Evolutionary conservation across 2,329 filamentous ascomycete genomes (phyloP), one percentile per base, ranked within the genome.

Genomic region (Trichoderma hamatum): DNA sequence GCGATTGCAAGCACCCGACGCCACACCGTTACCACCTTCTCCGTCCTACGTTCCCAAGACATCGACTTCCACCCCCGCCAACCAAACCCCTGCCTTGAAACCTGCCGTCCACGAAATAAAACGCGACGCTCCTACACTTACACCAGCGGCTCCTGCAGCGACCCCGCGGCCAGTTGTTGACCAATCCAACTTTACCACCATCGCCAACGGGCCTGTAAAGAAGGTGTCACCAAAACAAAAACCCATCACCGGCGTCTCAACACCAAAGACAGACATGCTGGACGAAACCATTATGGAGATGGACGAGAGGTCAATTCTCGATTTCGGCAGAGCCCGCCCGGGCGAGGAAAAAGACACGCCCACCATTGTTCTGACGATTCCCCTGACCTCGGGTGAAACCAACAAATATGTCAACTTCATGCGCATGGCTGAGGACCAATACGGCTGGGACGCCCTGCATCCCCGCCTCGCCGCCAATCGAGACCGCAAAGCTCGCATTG

Each of bases 341-440:
- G 88, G 87, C 34, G 85, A 88, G 59, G 88, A 91, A 72, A 78
- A 82, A 3, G 79, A 83, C 69, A 88, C 87, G 3, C 94, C 89
- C 51, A 97, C 89, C 5, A 97, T 99, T 71, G 87, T 96, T 65
- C 86, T 99, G 21, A 90, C 92, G 67, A 90, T 99, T 69, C 89
- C 92, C 0, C 85, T 99, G 49, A 88, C 90, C 69, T 72, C 74
- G 5, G 92, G 93, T 51, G 89, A 92, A 74, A 91, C 88, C 43
- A 97, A 97, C 78, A 93, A 95, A 73, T 95, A 96, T 71, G 89
- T 99, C 81, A 98, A 98, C 79, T 97, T 98, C 73, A 94, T 95
- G 75, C 92, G 93, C 55, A 85, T 98, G 80, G 96, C 96, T 13
- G 93, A 97, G 80, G 94, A 96, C 72, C 92, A 91, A 71, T 98